phyloP scores from a whole-genome alignment of 352 stramenopile species.

The Phytopythium delawarense region DNA sequence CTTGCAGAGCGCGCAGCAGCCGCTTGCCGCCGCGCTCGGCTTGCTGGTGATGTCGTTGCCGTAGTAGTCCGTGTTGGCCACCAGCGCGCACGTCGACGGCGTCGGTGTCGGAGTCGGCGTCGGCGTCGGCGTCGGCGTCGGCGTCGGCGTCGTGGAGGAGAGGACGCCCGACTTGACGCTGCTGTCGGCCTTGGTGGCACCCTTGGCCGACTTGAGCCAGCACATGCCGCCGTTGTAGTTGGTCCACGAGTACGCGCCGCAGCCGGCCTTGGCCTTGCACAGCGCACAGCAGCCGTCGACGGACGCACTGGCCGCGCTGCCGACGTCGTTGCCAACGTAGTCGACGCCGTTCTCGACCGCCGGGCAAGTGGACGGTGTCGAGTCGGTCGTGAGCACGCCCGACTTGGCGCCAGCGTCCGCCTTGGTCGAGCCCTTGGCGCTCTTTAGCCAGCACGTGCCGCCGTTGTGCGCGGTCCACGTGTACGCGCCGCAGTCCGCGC shows the following conservation, averaged over 20 bases:
- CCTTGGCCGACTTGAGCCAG: conserved; percentile 51
- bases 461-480: conserved; percentile 49
- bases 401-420: conserved; percentile 12
- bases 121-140: conserved; percentile 4
- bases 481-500: conserved; percentile 31
- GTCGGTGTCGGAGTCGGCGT: conserved; percentile 4
- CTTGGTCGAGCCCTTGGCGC: conserved; percentile 12
- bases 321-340: conserved; percentile 25
- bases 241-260: conserved; percentile 49
- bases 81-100: conserved; percentile 18
- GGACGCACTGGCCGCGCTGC: conserved; percentile 14
- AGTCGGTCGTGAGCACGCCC: conserved; percentile 10
- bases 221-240: conserved; percentile 42
- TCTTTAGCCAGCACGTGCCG: conserved; percentile 46
- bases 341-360: conserved; percentile 27
- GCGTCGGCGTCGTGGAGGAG: conserved; percentile 2
- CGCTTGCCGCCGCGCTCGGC: conserved; percentile 11
- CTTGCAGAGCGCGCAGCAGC: conserved; percentile 27
- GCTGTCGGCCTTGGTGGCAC: conserved; percentile 6
- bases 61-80: conserved; percentile 28
- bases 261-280: conserved; percentile 25
- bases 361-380: conserved; percentile 14
- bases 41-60: conserved; percentile 27
- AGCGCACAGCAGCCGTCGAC: conserved; percentile 25
- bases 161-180: conserved; percentile 14